Conservation (phyloP, 345 rosid genomes). For the Gynandropsis gynandra region DNA sequence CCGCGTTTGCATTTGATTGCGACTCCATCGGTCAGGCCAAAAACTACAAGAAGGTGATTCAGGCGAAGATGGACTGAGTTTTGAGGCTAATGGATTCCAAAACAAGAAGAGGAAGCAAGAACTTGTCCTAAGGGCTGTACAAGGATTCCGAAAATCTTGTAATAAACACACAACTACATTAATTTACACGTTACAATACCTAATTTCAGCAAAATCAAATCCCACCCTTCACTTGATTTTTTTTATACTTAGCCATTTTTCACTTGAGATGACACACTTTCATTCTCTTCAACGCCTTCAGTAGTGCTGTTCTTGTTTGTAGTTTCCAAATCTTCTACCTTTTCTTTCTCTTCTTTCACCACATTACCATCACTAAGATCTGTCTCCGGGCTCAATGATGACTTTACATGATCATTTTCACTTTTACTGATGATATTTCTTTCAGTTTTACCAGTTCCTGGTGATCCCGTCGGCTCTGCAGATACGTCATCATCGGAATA, state of each 20-base stretch:
- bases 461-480: constrained; percentile 20
- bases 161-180: neutral
- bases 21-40: too few relatives aligned
- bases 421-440: constrained; percentile 13
- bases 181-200: too few relatives aligned
- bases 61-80: constrained; percentile 64
- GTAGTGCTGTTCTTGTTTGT: constrained; percentile 17
- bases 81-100: constrained; percentile 69
- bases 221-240: neutral
- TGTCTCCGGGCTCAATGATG: constrained; percentile 15
- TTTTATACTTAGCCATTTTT: neutral
- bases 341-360: constrained; percentile 20
- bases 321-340: constrained; percentile 15
- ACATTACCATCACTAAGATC: constrained; percentile 9
- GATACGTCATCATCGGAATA: constrained; percentile 46
- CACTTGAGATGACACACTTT: neutral
- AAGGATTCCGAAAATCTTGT: constrained; percentile 9
- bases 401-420: constrained; percentile 24
- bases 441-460: constrained; percentile 25
- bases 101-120: constrained; percentile 67
- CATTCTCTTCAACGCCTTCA: neutral
- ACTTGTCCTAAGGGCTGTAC: constrained; percentile 27
- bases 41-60: constrained; percentile 56
- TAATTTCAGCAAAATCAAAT: too few relatives aligned
- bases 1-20: too few relatives aligned